Percentiles rank a stretch among this genome's conserved stretches.
These are phyloP conservation scores for Lunasporangiospora selenospora DNA, from an alignment of 192 early-diverging fungal genomes.

Conservation along the genomic window DNA sequence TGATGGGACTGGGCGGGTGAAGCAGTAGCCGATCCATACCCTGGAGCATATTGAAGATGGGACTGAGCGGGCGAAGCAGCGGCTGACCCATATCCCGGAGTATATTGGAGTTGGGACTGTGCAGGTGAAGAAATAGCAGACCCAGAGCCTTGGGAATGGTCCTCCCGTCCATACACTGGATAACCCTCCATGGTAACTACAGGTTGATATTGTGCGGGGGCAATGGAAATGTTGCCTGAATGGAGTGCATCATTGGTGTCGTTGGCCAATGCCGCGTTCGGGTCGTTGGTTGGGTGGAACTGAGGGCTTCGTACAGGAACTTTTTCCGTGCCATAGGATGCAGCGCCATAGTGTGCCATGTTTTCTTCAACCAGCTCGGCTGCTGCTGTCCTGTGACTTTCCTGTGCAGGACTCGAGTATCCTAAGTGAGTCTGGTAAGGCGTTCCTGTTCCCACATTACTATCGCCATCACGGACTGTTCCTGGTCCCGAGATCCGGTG, in stretches of 20 bases:
- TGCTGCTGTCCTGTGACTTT: not conserved
- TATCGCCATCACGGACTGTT: not conserved
- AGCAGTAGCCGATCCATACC: too few relatives aligned
- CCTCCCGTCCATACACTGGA: conserved; percentile 26
- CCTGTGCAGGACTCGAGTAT: too few relatives aligned
- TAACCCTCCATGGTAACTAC: conserved; percentile 5
- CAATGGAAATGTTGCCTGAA: not conserved
- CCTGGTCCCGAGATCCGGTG: not conserved
- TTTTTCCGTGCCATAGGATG: not conserved
- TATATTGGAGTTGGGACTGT: too few relatives aligned
- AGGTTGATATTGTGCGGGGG: conserved; percentile 16
- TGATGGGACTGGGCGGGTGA: too few relatives aligned
- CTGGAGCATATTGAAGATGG: too few relatives aligned
- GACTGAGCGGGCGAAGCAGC: too few relatives aligned
- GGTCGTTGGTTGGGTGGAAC: conserved; percentile 7
- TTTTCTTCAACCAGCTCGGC: conserved; percentile 14
- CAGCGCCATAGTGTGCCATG: too few relatives aligned
- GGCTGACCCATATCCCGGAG: too few relatives aligned
- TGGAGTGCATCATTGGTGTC: not conserved
- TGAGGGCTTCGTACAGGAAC: conserved; percentile 9
- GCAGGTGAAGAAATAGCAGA: too few relatives aligned
- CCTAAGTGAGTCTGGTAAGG: not conserved
- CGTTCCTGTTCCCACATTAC: not conserved
- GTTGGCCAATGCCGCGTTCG: not conserved
- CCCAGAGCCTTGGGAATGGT: too few relatives aligned